Percentiles rank a stretch among this genome's conserved stretches.
These are phyloP conservation scores for Rubroboletus satanas DNA, from an alignment of 768 basidiomycete species.

Conservation along the genomic window DNA sequence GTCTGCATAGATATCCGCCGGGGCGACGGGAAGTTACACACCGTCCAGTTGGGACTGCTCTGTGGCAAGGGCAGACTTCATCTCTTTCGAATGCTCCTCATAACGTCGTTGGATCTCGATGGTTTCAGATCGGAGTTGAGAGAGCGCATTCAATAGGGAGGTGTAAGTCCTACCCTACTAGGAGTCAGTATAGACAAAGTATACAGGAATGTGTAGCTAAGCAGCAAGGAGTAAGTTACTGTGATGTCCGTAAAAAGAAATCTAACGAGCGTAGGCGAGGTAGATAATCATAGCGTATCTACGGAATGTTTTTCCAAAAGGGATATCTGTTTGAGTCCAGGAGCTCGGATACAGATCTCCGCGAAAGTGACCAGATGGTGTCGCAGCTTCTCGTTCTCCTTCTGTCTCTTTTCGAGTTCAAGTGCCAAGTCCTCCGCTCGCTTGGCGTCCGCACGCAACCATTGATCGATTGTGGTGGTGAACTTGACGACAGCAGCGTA, in stretches of 20 bases:
- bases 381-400: slow-evolving; percentile 8
- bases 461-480: neutral
- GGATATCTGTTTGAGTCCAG: neutral
- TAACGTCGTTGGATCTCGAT: neutral
- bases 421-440: too few relatives aligned
- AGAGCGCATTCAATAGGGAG: too few relatives aligned
- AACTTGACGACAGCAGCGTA: slow-evolving; percentile 1
- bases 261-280: too few relatives aligned
- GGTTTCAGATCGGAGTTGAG: neutral
- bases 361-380: neutral
- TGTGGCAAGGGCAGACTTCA: too few relatives aligned
- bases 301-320: too few relatives aligned
- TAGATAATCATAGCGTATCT: too few relatives aligned
- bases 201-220: too few relatives aligned
- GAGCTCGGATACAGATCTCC: slow-evolving; percentile 6
- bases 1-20: slow-evolving; percentile 7
- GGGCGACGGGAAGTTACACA: slow-evolving; percentile 1
- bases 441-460: neutral
- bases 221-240: too few relatives aligned
- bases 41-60: too few relatives aligned
- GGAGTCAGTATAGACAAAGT: too few relatives aligned
- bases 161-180: too few relatives aligned
- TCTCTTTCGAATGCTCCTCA: neutral
- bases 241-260: too few relatives aligned
- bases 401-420: neutral